These are phyloP conservation scores for Tribonema minus DNA, from an alignment of 108 stramenopile species.

Conservation along the genomic window DNA sequence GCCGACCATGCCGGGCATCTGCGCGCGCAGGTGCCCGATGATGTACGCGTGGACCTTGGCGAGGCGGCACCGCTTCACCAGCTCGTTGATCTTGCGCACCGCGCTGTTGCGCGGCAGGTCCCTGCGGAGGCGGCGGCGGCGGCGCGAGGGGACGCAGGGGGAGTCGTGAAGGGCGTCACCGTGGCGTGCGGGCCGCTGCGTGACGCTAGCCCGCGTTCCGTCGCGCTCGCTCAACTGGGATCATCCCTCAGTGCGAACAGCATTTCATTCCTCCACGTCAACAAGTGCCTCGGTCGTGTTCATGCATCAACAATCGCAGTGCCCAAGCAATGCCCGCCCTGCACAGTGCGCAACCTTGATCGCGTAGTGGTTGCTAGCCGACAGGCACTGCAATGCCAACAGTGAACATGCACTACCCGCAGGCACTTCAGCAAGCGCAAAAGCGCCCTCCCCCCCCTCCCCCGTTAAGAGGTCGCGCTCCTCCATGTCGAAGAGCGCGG, in stretches of 20 bases:
- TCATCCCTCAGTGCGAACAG: too few species aligned
- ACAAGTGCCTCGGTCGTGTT: background rate
- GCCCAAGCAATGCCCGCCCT: too few species aligned
- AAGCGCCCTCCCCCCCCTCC: background rate
- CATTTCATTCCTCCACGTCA: too few species aligned
- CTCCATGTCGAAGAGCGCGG: slow-evolving; percentile 68
- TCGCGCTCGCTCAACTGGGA: too few species aligned
- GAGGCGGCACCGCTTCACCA: slow-evolving; percentile 66
- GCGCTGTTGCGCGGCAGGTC: slow-evolving; percentile 49
- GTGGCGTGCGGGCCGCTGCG: background rate
- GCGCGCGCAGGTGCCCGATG: slow-evolving; percentile 55
- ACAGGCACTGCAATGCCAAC: too few species aligned
- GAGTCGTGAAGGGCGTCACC: background rate
- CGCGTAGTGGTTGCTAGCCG: too few species aligned
- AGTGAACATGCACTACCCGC: background rate
- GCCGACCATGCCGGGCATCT: slow-evolving; percentile 60
- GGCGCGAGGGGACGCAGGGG: background rate
- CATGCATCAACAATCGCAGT: too few species aligned
- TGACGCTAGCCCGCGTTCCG: background rate
- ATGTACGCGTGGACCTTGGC: slow-evolving; percentile 59
- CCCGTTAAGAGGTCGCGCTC: slow-evolving; percentile 57
- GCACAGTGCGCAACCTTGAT: too few species aligned
- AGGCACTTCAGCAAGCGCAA: background rate
- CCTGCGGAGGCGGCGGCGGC: background rate
- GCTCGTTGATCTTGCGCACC: slow-evolving; percentile 73